Conservation (phyloP, 768 basidiomycete species). For the Psilocybe subaeruginosa region DNA sequence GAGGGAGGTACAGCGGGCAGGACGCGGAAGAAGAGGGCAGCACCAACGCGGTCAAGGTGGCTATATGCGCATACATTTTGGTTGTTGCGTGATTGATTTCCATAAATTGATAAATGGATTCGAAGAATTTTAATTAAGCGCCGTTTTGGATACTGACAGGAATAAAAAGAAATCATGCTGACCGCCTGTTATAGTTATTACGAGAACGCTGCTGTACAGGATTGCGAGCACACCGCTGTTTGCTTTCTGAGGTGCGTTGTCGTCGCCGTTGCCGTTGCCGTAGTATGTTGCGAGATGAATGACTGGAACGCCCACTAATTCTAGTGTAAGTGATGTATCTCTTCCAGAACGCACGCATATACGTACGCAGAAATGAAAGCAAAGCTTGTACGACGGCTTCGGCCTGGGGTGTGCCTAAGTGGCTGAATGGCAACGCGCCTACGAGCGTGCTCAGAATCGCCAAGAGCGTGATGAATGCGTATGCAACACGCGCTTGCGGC, state of each 20-base stretch:
- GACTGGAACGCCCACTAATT: constrained; percentile 21
- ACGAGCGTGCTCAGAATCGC: constrained; percentile 22
- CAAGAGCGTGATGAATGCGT: constrained; percentile 19
- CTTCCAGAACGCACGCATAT: constrained; percentile 8
- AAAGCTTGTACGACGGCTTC: constrained; percentile 23
- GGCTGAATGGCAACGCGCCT: constrained; percentile 18
- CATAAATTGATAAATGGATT: constrained; percentile 11
- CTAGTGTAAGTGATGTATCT: constrained; percentile 7
- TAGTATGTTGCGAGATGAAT: constrained; percentile 17
- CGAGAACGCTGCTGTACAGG: constrained; percentile 21
- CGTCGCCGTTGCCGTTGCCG: not conserved
- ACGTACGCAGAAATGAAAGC: constrained; percentile 25
- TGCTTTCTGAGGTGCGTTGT: constrained; percentile 4
- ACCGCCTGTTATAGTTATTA: constrained; percentile 26
- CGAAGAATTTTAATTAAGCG: constrained; percentile 14
- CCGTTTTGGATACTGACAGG: constrained; percentile 16
- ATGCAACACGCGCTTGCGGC: constrained; percentile 12
- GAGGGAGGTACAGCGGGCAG: constrained; percentile 20
- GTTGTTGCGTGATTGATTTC: not conserved
- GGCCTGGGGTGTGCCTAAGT: constrained; percentile 12
- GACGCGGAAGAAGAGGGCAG: constrained; percentile 15
- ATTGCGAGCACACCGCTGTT: constrained; percentile 14
- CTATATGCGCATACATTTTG: constrained; percentile 28
- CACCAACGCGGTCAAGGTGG: constrained; percentile 28
- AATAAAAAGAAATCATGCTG: constrained; percentile 10